These are phyloP conservation scores for Diplodia intermedia DNA, from an alignment of 2,329 filamentous ascomycete species.

Conservation along the genomic window DNA sequence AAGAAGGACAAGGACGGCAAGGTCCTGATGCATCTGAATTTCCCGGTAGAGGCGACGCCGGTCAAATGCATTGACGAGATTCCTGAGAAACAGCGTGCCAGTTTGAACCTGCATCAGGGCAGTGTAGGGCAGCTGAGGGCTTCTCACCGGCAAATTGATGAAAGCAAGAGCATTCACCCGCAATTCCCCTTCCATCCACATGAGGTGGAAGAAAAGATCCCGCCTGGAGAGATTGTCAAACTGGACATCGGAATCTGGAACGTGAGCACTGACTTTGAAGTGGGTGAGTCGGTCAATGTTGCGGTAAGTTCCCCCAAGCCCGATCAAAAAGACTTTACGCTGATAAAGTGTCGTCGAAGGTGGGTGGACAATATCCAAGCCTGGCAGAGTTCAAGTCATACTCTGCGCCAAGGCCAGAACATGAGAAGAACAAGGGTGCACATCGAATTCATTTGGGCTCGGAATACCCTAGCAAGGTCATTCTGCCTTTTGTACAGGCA, in stretches of 20 bases:
- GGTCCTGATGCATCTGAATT: constrained; percentile 52
- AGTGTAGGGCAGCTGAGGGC: constrained; percentile 43
- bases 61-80: constrained; percentile 43
- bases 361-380: constrained; percentile 39
- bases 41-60: constrained; percentile 49
- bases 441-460: constrained; percentile 51
- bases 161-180: no score
- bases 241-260: no score
- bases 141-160: no score
- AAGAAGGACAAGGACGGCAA: constrained; percentile 45
- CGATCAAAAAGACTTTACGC: no score
- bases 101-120: constrained; percentile 53
- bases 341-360: no score
- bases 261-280: no score
- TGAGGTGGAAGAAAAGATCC: no score
- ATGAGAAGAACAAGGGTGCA: constrained; percentile 53
- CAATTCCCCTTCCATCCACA: no score
- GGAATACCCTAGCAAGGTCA: constrained; percentile 40
- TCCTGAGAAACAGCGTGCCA: constrained; percentile 53
- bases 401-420: constrained; percentile 49
- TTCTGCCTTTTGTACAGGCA: no score
- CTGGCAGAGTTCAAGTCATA: constrained; percentile 52
- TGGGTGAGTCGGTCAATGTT: no score
- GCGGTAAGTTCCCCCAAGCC: no score
- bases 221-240: no score